Evolutionary conservation across 768 basidiomycete species (phyloP), one percentile per base, ranked within the genome.

Genomic region (Russula olivacea): DNA sequence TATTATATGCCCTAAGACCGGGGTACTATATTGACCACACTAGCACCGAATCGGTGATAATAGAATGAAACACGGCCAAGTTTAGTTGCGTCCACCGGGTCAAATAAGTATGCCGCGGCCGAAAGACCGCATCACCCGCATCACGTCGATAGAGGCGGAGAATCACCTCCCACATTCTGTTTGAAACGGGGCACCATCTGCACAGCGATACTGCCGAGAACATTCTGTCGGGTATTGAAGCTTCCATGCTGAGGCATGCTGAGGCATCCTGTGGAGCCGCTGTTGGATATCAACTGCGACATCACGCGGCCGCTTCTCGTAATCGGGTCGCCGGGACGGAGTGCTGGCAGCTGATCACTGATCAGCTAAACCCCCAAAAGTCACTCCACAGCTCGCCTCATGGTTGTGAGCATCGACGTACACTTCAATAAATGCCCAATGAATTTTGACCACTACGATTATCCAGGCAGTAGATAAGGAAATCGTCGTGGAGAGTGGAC

Each of bases 391-490:
- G 21, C 21, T 12, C 10, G 12, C 6, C 19, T 8, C 9, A 7
- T 1, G 41, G 23, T 12, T 11, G 4, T 48, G 4, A 6, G 47
- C 21, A 47, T 47, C 5, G 23, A 15, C 23, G 14, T 19, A 45
- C 19, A 9, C 43, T 45, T 45, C 1, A 45, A 47, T 40, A 36
- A 19, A 32, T 21, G 36, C 30, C 45, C 57, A 58, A 21, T 21
- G 36, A 21, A 50, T 36, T 53, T 59, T 50, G 28, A 38, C 21
- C 38, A n/a, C 58, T 43, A 64, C 52, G 12, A 50, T 54, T 60
- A 64, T 64, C 52, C 45, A 59, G 50, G 15, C 50, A 60, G 59
- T 60, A 60, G 59, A 60, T 63, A 64, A 28, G 40, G 25, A 55
- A 55, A 38, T 43, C 49, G 58, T 55, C 49, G 28, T 55, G 43